Percentiles rank a stretch among this genome's conserved stretches.
phyloP scores from a whole-genome alignment of 306 rosid species.

The Biancaea sappan region DNA sequence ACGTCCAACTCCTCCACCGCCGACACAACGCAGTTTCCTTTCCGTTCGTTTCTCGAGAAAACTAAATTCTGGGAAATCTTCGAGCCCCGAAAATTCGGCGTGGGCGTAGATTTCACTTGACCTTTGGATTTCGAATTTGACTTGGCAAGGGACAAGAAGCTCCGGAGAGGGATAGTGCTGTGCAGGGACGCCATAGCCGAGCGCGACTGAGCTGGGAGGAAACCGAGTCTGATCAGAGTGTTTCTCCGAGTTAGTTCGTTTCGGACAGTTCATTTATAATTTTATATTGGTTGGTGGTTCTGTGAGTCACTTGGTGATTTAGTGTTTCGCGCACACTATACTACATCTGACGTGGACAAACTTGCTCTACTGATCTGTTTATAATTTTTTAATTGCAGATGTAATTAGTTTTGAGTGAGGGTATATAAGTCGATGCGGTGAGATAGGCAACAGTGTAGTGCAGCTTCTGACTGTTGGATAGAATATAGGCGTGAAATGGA shows the following conservation, averaged over 20 bases:
- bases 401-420: slow-evolving; percentile 6
- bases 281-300: slow-evolving; percentile 17
- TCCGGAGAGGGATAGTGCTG: slow-evolving; percentile 55
- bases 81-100: slow-evolving; percentile 22
- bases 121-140: slow-evolving; percentile 36
- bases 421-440: not conserved
- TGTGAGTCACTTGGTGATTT: not conserved
- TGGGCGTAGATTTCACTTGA: slow-evolving; percentile 27
- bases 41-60: slow-evolving; percentile 40
- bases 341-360: not conserved
- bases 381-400: not conserved
- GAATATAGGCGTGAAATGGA: slow-evolving; percentile 2
- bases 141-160: slow-evolving; percentile 49
- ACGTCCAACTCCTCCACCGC: slow-evolving; percentile 60
- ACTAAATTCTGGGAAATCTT: slow-evolving; percentile 28
- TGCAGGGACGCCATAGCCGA: slow-evolving; percentile 69
- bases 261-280: slow-evolving; percentile 13
- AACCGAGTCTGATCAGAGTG: slow-evolving; percentile 18
- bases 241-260: slow-evolving; percentile 27
- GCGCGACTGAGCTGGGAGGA: slow-evolving; percentile 38
- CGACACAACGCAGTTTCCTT: slow-evolving; percentile 35
- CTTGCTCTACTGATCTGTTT: not conserved
- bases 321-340: not conserved
- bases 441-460: not conserved
- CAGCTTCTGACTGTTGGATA: not conserved